Evolutionary conservation across 352 stramenopile species (phyloP), one percentile per base, ranked within the genome.

Genomic region (Phytophthora colocasiae): DNA sequence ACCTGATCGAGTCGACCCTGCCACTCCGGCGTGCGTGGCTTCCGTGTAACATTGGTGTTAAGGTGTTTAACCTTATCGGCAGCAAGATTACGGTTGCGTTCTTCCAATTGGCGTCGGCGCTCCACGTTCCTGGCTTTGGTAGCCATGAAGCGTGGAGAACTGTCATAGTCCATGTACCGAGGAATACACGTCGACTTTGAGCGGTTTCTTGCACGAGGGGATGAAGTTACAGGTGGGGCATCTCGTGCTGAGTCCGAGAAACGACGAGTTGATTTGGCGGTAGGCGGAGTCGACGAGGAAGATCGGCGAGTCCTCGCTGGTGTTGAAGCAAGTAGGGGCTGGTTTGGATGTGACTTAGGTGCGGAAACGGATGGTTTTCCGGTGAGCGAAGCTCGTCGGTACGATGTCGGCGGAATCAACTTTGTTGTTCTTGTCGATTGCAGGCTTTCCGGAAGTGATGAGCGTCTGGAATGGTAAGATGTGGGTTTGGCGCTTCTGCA

Each of bases 141-240:
- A 36, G 67, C 74, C 10, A 52, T 63, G 27, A 71, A 81, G n/a
- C 70, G 74, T 27, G 66, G 55, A 24, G 74, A 77, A 19, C 60
- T 77, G 6, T 68, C 57, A 51, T 81, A 81, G 56, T 77, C 59
- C 58, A 81, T 63, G 57, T 79, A 81, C 7, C 74, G 50, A 44
- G 70, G 44, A 14, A 56, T 39, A 26, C 47, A 53, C 36, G 61
- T 57, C 38, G 52, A 64, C 7, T 39, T 60, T 8, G 63, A 66
- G 43, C 38, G 58, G 49, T 26, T 26, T 17, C 34, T 69, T 24
- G 31, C 27, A 24, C 41, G 43, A 15, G 63, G 41, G 29, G 52
- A 70, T n/a, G 51, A 7, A 41, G 47, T 17, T 36, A 56, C 26
- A 39, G 36, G 19, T 27, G 46, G 43, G 17, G 50, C 31, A 54